These are phyloP conservation scores for Solanum dulcamara DNA, from an alignment of 257 asterid genomes.

Conservation along the genomic window DNA sequence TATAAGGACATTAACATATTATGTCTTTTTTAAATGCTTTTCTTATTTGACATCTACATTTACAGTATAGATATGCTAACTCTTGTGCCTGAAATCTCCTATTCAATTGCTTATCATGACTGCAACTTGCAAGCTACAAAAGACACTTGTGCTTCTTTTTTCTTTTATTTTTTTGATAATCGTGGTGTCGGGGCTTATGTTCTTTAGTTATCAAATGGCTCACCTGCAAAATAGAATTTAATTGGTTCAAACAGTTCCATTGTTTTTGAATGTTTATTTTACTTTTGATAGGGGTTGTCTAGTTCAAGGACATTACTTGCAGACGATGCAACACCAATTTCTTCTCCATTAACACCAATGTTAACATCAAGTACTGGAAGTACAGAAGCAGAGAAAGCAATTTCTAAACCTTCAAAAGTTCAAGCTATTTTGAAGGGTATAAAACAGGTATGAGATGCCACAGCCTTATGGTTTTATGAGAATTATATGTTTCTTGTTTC, in stretches of 20 bases:
- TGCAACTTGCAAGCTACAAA: neutral
- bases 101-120: neutral
- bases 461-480: neutral
- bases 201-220: neutral
- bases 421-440: slow-evolving; percentile 83
- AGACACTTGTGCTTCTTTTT: neutral
- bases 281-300: neutral
- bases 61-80: neutral
- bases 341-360: slow-evolving; percentile 75
- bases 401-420: slow-evolving; percentile 50
- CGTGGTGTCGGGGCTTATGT: neutral
- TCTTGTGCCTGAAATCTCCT: neutral
- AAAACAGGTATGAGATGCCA: slow-evolving; percentile 46
- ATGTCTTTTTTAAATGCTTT: neutral
- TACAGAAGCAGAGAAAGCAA: slow-evolving; percentile 52
- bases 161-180: neutral
- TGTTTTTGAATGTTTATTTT: neutral
- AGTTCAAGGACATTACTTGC: slow-evolving; percentile 53
- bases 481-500: neutral
- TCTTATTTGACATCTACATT: neutral
- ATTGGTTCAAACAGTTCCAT: neutral
- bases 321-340: slow-evolving; percentile 52
- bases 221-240: neutral
- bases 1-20: neutral
- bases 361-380: slow-evolving; percentile 43